A percentile compares a stretch with the other conserved stretches of the same genome.
These are phyloP conservation scores for Raffaelea ambrosiae DNA, from an alignment of 2,329 filamentous ascomycete genomes.

Conservation along the genomic window DNA sequence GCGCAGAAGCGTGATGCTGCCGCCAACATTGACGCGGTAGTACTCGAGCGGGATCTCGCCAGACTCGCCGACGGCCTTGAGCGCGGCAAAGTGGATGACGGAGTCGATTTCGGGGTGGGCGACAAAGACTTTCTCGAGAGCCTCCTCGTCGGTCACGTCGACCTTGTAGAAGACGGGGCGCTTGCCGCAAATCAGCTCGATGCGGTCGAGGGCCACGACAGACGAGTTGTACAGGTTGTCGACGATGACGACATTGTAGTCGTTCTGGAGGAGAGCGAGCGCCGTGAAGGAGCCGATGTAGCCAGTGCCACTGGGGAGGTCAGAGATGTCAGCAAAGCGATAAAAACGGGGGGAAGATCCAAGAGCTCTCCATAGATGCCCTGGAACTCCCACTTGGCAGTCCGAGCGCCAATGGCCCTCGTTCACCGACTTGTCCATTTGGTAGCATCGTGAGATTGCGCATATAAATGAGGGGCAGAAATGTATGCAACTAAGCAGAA, in stretches of 20 bases:
- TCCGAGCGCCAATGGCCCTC: too few relatives aligned
- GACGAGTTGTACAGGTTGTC: constrained; percentile 98
- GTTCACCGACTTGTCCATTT: too few relatives aligned
- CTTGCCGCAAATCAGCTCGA: constrained; percentile 87
- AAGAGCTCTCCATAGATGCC: too few relatives aligned
- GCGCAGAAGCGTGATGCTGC: constrained; percentile 77
- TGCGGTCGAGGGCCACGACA: constrained; percentile 82
- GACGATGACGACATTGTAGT: constrained; percentile 92
- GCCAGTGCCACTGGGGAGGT: constrained; percentile 70
- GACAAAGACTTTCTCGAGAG: constrained; percentile 77
- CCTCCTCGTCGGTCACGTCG: constrained; percentile 81
- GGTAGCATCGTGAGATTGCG: too few relatives aligned
- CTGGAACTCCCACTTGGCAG: too few relatives aligned
- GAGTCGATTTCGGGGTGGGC: constrained; percentile 92
- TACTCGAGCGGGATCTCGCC: constrained; percentile 91
- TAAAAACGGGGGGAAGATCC: background rate
- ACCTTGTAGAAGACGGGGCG: constrained; percentile 75
- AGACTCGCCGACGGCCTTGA: constrained; percentile 98
- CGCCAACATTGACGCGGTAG: constrained; percentile 93
- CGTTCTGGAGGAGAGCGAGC: constrained; percentile 83
- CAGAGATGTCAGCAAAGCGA: background rate
- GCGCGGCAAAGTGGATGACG: constrained; percentile 95
- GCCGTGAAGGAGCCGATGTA: constrained; percentile 98
- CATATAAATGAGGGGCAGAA: too few relatives aligned
- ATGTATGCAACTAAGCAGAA: too few relatives aligned